A percentile compares a stretch with the other conserved stretches of the same genome.
Evolutionary conservation across 495 filamentous ascomycete species (phyloP).

Genomic region (Penicillium desertorum): DNA sequence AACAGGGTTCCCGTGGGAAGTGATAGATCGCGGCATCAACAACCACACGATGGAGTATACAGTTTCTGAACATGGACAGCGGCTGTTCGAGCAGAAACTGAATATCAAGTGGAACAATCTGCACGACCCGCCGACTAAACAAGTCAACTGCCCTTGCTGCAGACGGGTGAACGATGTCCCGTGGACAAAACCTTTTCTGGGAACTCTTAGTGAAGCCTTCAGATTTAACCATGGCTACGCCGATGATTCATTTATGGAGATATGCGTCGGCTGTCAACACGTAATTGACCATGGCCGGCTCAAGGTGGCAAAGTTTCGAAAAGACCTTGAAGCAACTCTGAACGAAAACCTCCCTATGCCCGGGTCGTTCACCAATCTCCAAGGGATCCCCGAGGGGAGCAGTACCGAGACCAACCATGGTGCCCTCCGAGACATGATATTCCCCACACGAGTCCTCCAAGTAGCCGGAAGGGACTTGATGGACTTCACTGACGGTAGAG

Average conservation of each 20-base stretch:
- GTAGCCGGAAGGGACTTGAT: slow-evolving; percentile 39
- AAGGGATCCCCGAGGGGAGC: slow-evolving; percentile 33
- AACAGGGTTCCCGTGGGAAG: slow-evolving; percentile 68
- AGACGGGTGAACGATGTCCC: slow-evolving; percentile 12
- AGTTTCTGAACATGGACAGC: slow-evolving; percentile 43
- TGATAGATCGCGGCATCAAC: slow-evolving; percentile 63
- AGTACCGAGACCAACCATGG: neutral
- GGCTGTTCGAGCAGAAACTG: slow-evolving; percentile 52
- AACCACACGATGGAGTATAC: slow-evolving; percentile 59
- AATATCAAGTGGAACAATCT: slow-evolving; percentile 58
- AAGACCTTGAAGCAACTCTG: slow-evolving; percentile 50
- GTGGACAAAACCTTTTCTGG: slow-evolving; percentile 28
- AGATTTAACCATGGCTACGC: slow-evolving; percentile 53
- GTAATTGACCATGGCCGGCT: slow-evolving; percentile 50
- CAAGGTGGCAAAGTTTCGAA: slow-evolving; percentile 55
- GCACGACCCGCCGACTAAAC: slow-evolving; percentile 49
- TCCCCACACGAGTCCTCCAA: slow-evolving; percentile 57
- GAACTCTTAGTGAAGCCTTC: slow-evolving; percentile 18
- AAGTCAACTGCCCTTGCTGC: slow-evolving; percentile 59
- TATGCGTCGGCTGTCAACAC: slow-evolving; percentile 46
- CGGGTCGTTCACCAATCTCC: slow-evolving; percentile 54
- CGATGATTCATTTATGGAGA: slow-evolving; percentile 53
- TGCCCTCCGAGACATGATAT: slow-evolving; percentile 37
- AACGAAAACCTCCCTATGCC: slow-evolving; percentile 53
- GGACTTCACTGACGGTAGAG: slow-evolving; percentile 31